Percentiles rank a stretch among this genome's conserved stretches.
Conservation (phyloP, 805 yeast genomes). For the Metschnikowia gruessii region DNA sequence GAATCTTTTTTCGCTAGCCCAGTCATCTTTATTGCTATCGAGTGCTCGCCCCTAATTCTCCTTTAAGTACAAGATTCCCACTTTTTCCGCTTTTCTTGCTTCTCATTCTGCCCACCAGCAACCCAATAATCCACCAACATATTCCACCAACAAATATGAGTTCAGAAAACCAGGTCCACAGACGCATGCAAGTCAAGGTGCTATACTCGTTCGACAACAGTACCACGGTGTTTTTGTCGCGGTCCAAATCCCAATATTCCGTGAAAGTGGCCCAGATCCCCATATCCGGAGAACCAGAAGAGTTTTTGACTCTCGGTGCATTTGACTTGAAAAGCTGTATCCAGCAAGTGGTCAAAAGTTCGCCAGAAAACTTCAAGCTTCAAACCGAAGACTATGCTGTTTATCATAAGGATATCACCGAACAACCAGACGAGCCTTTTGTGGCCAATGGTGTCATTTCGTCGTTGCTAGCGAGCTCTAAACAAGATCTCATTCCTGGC, state of each 20-base stretch:
- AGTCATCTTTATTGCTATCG: not conserved
- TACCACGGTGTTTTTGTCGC: constrained; percentile 41
- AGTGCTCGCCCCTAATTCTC: not conserved
- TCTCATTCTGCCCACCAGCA: too few relatives aligned
- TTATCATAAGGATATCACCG: constrained; percentile 45
- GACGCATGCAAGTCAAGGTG: constrained; percentile 45
- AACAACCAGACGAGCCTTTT: constrained; percentile 48
- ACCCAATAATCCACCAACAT: too few relatives aligned
- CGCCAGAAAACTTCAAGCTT: constrained; percentile 43
- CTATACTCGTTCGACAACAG: constrained; percentile 44
- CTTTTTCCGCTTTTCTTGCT: not conserved
- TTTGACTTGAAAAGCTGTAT: constrained; percentile 39
- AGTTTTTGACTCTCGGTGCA: constrained; percentile 40
- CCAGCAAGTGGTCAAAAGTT: constrained; percentile 35
- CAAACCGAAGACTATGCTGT: constrained; percentile 43
- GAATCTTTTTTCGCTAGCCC: not conserved
- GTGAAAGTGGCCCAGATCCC: constrained; percentile 42
- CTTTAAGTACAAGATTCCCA: not conserved
- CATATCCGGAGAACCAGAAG: constrained; percentile 22
- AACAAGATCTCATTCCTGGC: constrained; percentile 40
- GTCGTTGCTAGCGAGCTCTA: constrained; percentile 25
- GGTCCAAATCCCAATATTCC: constrained; percentile 33
- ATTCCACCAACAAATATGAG: constrained; percentile 20
- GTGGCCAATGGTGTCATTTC: constrained; percentile 43
- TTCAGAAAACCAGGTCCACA: constrained; percentile 26